Conservation (phyloP, 805 yeast genomes). For the Gaillardinia entomophila region DNA sequence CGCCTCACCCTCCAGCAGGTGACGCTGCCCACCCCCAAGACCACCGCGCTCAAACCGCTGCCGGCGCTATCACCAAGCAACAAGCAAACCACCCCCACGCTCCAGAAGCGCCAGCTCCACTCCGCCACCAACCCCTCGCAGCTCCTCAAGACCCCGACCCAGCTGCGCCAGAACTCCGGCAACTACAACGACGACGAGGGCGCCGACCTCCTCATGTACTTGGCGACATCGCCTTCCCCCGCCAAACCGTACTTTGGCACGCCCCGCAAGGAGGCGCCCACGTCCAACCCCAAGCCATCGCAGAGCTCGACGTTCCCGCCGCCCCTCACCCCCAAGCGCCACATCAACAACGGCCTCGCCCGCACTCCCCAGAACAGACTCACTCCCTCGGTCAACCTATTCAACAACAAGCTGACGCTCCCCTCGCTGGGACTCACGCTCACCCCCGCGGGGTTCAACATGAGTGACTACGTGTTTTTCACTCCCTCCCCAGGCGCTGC, state of each 20-base stretch:
- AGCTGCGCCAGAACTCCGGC: slow-evolving; percentile 15
- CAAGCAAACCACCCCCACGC: slow-evolving; percentile 25
- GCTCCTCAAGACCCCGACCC: slow-evolving; percentile 33
- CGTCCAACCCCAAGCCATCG: slow-evolving; percentile 16
- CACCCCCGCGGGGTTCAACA: slow-evolving; percentile 66
- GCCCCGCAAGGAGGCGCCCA: slow-evolving; percentile 22
- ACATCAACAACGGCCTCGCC: slow-evolving; percentile 11
- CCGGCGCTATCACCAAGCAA: slow-evolving; percentile 15
- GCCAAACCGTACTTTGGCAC: slow-evolving; percentile 35
- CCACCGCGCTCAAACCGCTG: slow-evolving; percentile 20
- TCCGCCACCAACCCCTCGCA: slow-evolving; percentile 2
- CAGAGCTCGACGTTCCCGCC: slow-evolving; percentile 22
- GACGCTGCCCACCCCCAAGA: slow-evolving; percentile 20
- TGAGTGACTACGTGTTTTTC: slow-evolving; percentile 75
- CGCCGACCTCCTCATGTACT: slow-evolving; percentile 72
- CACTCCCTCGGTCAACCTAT: slow-evolving; percentile 31
- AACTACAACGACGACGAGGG: slow-evolving; percentile 52
- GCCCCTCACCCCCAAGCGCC: slow-evolving; percentile 39
- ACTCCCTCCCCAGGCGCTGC: slow-evolving; percentile 73
- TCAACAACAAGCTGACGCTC: slow-evolving; percentile 18
- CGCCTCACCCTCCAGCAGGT: slow-evolving; percentile 28
- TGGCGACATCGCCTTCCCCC: slow-evolving; percentile 81
- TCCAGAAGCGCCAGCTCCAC: slow-evolving; percentile 16
- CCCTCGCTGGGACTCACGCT: slow-evolving; percentile 41
- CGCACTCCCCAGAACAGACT: slow-evolving; percentile 38